These are phyloP conservation scores for Xylaria curta DNA, from an alignment of 495 filamentous ascomycete genomes.

Conservation along the genomic window DNA sequence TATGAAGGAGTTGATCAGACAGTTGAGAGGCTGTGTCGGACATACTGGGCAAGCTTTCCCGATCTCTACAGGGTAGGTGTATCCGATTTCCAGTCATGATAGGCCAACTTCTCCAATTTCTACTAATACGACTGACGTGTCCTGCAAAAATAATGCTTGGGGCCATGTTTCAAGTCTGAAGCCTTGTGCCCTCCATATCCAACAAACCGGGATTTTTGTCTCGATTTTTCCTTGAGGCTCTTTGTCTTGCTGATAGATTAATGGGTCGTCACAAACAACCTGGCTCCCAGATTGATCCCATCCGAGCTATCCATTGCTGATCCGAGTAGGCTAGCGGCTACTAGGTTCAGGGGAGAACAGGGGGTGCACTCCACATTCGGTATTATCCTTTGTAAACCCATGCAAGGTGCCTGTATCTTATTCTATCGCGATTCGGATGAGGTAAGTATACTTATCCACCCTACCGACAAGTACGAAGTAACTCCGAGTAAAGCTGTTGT, in stretches of 20 bases:
- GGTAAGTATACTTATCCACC: background rate
- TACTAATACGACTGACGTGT: background rate
- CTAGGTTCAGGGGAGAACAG: conserved; percentile 18
- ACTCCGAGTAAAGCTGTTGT: background rate
- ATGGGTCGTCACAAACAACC: background rate
- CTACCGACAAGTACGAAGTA: background rate
- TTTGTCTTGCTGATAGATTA: conserved; percentile 8
- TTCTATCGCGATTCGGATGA: background rate
- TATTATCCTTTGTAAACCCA: conserved; percentile 5
- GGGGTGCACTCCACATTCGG: conserved; percentile 15
- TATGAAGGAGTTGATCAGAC: background rate
- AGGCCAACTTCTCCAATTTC: background rate
- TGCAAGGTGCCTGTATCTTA: background rate
- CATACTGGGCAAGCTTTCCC: background rate
- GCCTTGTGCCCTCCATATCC: background rate
- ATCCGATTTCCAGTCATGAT: background rate
- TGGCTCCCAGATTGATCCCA: background rate
- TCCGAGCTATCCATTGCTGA: background rate
- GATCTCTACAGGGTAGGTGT: background rate
- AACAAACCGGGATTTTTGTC: conserved; percentile 7
- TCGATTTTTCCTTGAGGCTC: background rate
- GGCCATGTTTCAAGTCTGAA: background rate
- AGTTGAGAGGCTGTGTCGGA: background rate
- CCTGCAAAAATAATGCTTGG: background rate
- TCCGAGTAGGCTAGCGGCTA: conserved; percentile 10